These are phyloP conservation scores for Pseudocercospora eumusae DNA, from an alignment of 2,329 filamentous ascomycete genomes.

Conservation along the genomic window DNA sequence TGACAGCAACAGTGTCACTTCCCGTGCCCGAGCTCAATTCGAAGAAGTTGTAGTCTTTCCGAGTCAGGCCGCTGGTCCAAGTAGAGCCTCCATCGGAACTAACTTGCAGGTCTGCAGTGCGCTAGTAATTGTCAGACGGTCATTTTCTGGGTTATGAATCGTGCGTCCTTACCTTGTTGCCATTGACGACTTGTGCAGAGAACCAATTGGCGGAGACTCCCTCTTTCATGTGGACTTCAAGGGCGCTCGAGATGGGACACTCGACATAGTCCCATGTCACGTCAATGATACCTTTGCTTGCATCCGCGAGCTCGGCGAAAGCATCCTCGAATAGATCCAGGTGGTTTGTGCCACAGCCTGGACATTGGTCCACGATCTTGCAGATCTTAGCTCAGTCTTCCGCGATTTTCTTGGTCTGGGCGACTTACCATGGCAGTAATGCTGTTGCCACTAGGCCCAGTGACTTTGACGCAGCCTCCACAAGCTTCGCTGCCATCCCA, in stretches of 20 bases:
- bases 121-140: conserved; percentile 16
- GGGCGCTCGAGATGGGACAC: conserved; percentile 54
- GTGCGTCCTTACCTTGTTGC: conserved; percentile 45
- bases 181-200: conserved; percentile 65
- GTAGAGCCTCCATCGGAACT: conserved; percentile 27
- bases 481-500: conserved; percentile 61
- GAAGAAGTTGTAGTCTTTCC: conserved; percentile 55
- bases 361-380: conserved; percentile 60
- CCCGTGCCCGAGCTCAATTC: conserved; percentile 61
- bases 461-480: conserved; percentile 63
- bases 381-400: conserved; percentile 2
- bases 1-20: conserved; percentile 56
- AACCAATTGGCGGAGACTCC: conserved; percentile 58
- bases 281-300: conserved; percentile 51
- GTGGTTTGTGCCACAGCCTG: conserved; percentile 56
- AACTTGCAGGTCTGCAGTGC: conserved; percentile 23
- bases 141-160: not conserved
- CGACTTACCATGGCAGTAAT: conserved; percentile 63
- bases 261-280: conserved; percentile 54
- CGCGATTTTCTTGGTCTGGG: conserved; percentile 20
- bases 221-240: conserved; percentile 57
- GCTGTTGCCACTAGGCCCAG: conserved; percentile 53
- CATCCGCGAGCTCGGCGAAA: conserved; percentile 51
- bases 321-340: conserved; percentile 58
- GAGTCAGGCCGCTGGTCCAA: conserved; percentile 25